These are phyloP conservation scores for Paxillus involutus DNA, from an alignment of 768 basidiomycete genomes.

Conservation along the genomic window DNA sequence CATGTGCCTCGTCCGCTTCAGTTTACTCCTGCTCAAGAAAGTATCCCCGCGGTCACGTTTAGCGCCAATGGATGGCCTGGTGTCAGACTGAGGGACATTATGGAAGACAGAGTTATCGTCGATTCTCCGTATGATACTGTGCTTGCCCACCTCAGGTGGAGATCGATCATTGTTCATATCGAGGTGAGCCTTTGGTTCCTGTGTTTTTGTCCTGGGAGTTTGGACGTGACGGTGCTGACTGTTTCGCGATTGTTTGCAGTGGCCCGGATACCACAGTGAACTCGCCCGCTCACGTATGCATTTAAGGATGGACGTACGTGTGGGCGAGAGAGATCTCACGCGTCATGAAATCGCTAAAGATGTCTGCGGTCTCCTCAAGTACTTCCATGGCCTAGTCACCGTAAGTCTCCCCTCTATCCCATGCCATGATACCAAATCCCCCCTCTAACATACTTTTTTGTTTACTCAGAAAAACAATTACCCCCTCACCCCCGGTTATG, in stretches of 20 bases:
- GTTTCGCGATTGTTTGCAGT: constrained; percentile 8
- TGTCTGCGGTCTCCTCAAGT: constrained; percentile 10
- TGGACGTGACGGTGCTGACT: background rate
- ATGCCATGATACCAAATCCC: background rate
- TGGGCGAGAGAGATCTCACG: constrained; percentile 8
- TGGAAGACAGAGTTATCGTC: constrained; percentile 4
- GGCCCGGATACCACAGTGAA: constrained; percentile 20
- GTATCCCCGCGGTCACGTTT: constrained; percentile 18
- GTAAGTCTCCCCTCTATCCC: constrained; percentile 5
- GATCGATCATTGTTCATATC: constrained; percentile 18
- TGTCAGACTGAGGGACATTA: constrained; percentile 16
- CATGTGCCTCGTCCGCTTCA: constrained; percentile 18
- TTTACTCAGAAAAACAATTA: constrained; percentile 1
- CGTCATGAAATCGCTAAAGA: constrained; percentile 21
- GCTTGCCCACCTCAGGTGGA: constrained; percentile 18
- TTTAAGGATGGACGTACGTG: constrained; percentile 12
- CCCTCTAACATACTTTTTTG: background rate
- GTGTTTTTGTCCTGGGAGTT: no score
- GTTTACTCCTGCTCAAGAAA: constrained; percentile 12
- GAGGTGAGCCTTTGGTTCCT: constrained; percentile 11
- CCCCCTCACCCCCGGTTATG: constrained; percentile 7
- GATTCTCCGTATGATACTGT: constrained; percentile 19
- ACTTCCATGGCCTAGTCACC: constrained; percentile 1
- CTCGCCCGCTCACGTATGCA: constrained; percentile 4
- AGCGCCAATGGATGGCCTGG: constrained; percentile 18